Evolutionary conservation across 1,139 yeast species (phyloP), one percentile per base, ranked within the genome.

Genomic region (Martiniozyma asiatica): DNA sequence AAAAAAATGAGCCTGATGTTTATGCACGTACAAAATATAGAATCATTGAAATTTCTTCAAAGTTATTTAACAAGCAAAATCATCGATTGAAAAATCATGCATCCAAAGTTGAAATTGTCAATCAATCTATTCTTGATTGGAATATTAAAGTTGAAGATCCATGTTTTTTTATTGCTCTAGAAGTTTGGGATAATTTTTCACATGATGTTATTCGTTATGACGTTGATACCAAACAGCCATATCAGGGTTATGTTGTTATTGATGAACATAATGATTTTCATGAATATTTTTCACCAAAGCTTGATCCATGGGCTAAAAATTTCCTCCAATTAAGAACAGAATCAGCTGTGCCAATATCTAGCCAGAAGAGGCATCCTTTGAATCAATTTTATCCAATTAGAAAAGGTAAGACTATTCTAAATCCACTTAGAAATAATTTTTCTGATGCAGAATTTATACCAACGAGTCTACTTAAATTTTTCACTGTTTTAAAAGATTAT

Each of bases 161-260:
- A 1, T 79, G 93, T 42, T 82, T 73, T 48, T 76, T 82, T 42
- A 63, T 82, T 32, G 93, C 92, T 0, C 56, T 81, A 36, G 94
- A 84, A 48, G 94, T 84, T 19, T 73, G 84, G 51, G 94, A 82
- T 52, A 84, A 81, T 45, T 72, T 84, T 43, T 68, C 93, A 3
- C 95, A 82, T 51, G 94, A 82, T 49, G 69, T 79, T 21, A 66
- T 82, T 7, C 63, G 92, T 25, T 82, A 80, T 47, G 94, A 84
- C 44, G 69, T 73, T 38, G 46, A 56, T 8, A 71, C 85, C 0
- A 71, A 78, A 6, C 62, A 64, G 36, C 92, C 94, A 0, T 65
- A 70, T 40, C 92, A 82, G 47, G 94, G 87, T 0, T 73, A 77
- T 43, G 94, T 82, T 2, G 65, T 78, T 9, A 60, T 80, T 25